A percentile compares a stretch with the other conserved stretches of the same genome.
Evolutionary conservation across 306 rosid genomes (phyloP).

Genomic region (Ammopiptanthus mongolicus): DNA sequence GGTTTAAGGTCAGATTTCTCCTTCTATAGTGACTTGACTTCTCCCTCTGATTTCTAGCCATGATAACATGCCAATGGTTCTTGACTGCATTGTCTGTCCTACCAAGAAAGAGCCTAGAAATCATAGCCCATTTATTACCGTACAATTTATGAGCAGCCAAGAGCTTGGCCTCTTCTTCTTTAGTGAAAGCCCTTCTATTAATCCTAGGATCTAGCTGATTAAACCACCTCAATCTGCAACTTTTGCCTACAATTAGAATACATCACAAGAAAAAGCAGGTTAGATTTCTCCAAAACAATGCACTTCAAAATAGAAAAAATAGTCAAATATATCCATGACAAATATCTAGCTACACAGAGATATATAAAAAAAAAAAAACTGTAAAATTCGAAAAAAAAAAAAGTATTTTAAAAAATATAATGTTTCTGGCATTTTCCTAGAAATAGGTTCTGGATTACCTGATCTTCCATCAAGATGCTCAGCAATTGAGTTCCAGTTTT

Average conservation of each 20-base stretch:
- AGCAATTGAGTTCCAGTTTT: constrained; percentile 72
- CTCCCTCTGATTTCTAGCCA: constrained; percentile 61
- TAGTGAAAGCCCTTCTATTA: constrained; percentile 45
- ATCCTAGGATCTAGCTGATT: constrained; percentile 82
- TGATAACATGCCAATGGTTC: constrained; percentile 83
- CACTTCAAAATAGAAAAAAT: not conserved
- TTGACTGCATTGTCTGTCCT: constrained; percentile 78
- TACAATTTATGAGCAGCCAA: constrained; percentile 50
- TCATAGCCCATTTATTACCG: constrained; percentile 87
- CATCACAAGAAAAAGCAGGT: not conserved
- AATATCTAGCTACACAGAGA: not conserved
- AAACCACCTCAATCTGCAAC: constrained; percentile 90
- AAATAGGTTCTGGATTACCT: constrained; percentile 37
- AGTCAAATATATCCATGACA: not conserved
- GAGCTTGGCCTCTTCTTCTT: constrained; percentile 67
- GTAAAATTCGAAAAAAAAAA: not conserved
- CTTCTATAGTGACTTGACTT: constrained; percentile 37
- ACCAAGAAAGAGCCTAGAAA: constrained; percentile 68
- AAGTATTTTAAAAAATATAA: not conserved
- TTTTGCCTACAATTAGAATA: constrained; percentile 47
- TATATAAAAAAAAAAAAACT: not conserved
- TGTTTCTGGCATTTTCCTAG: not conserved
- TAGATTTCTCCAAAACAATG: not conserved
- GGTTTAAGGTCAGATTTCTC: constrained; percentile 28
- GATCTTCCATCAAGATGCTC: constrained; percentile 66